Conservation (phyloP, 768 basidiomycete genomes). For the Auriscalpium vulgare region DNA sequence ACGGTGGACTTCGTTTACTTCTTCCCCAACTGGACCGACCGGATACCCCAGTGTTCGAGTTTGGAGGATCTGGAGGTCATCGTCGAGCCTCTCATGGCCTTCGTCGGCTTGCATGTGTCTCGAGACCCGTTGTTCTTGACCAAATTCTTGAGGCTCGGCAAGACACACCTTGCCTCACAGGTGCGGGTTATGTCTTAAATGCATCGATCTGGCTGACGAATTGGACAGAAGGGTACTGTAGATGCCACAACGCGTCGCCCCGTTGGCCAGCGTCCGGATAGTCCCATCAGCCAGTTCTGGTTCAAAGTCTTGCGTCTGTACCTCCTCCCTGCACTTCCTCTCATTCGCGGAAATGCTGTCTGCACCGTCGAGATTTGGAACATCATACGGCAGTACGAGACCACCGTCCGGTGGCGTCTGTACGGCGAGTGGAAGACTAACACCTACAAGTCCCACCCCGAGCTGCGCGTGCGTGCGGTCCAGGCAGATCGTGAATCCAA, state of each 20-base stretch:
- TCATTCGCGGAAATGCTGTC: constrained; percentile 80
- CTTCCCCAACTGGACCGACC: constrained; percentile 75
- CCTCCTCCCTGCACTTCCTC: constrained; percentile 79
- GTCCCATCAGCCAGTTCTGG: constrained; percentile 78
- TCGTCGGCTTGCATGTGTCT: constrained; percentile 74
- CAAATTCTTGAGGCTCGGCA: constrained; percentile 74
- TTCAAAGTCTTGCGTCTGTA: constrained; percentile 69
- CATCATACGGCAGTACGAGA: constrained; percentile 72
- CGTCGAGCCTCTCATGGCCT: constrained; percentile 71
- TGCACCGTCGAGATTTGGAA: constrained; percentile 92
- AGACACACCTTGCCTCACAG: constrained; percentile 49
- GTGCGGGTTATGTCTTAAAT: constrained; percentile 25
- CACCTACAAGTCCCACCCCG: constrained; percentile 67
- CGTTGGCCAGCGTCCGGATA: constrained; percentile 40
- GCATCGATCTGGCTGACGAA: constrained; percentile 1
- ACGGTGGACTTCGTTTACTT: constrained; percentile 83
- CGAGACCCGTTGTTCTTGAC: constrained; percentile 73
- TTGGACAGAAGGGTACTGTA: constrained; percentile 30
- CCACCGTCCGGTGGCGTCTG: constrained; percentile 75
- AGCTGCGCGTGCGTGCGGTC: constrained; percentile 69
- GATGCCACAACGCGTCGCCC: constrained; percentile 60
- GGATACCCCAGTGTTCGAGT: constrained; percentile 54
- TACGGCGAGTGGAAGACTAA: constrained; percentile 92
- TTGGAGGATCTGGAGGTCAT: constrained; percentile 68
- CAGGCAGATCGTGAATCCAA: constrained; percentile 87